Evolutionary conservation across 768 basidiomycete species (phyloP).

Genomic region (Melanogaster broomeanus): DNA sequence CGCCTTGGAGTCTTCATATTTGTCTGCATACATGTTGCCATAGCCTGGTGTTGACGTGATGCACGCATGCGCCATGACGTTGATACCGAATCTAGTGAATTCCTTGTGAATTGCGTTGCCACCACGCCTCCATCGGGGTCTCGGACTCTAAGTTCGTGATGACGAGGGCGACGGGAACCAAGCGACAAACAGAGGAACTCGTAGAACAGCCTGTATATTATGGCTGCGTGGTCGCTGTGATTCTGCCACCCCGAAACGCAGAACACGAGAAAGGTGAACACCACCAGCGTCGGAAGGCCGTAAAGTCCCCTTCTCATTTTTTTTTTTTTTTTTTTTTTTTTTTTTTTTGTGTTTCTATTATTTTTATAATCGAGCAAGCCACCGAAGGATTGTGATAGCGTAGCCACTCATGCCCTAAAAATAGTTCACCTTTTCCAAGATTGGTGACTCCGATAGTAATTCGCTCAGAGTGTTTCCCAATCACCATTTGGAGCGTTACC

Average conservation of each 20-base stretch:
- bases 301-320: no score
- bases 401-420: slow-evolving; percentile 8
- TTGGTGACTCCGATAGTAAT: neutral
- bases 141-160: slow-evolving; percentile 22
- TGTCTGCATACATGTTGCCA: slow-evolving; percentile 14
- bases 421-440: no score
- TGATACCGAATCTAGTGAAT: neutral
- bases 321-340: no score
- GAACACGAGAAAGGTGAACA: slow-evolving; percentile 40
- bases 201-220: slow-evolving; percentile 39
- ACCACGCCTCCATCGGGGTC: slow-evolving; percentile 30
- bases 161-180: slow-evolving; percentile 13
- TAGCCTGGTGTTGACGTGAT: slow-evolving; percentile 29
- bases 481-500: neutral
- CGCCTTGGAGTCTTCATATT: slow-evolving; percentile 27
- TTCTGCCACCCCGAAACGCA: slow-evolving; percentile 38
- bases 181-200: slow-evolving; percentile 39
- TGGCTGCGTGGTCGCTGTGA: slow-evolving; percentile 35
- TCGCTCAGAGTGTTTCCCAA: neutral
- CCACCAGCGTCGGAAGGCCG: slow-evolving; percentile 30
- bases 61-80: slow-evolving; percentile 29
- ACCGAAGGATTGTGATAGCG: neutral
- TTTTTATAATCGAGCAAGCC: no score
- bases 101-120: slow-evolving; percentile 25
- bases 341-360: no score